phyloP scores from a whole-genome alignment of 371 early-diverging fungal genomes.

The Rhizopus sp. region DNA sequence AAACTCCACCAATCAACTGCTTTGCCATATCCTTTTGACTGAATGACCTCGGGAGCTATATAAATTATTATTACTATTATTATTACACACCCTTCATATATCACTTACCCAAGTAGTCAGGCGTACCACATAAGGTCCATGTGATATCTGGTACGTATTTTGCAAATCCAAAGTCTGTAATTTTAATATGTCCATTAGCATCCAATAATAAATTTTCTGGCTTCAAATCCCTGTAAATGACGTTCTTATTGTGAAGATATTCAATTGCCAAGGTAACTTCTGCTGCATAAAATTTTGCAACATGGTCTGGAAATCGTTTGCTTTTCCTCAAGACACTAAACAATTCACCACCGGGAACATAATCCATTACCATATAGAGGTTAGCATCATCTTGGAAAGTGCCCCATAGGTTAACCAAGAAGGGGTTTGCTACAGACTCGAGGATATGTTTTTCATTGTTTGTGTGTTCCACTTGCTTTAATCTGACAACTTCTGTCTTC shows the following conservation, averaged over 20 bases:
- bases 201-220: conserved; percentile 91
- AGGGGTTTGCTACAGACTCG: conserved; percentile 82
- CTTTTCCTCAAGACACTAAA: conserved; percentile 80
- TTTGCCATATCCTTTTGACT: conserved; percentile 93
- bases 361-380: neutral
- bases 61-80: conserved; percentile 54
- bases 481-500: conserved; percentile 90
- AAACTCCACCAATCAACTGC: conserved; percentile 99
- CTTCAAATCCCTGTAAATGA: conserved; percentile 93
- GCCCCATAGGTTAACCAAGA: conserved; percentile 71
- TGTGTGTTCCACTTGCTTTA: conserved; percentile 95
- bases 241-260: conserved; percentile 85
- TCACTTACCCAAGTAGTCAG: conserved; percentile 81
- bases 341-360: conserved; percentile 93
- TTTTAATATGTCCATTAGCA: conserved; percentile 91
- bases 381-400: too few relatives aligned
- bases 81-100: conserved; percentile 43
- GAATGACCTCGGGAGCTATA: conserved; percentile 97
- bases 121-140: conserved; percentile 91
- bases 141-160: conserved; percentile 60
- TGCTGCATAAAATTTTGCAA: conserved; percentile 82
- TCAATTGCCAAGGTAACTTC: conserved; percentile 78
- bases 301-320: conserved; percentile 86
- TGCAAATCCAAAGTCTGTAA: conserved; percentile 99
- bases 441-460: conserved; percentile 90